A percentile compares a stretch with the other conserved stretches of the same genome.
phyloP scores from a whole-genome alignment of 2,329 filamentous ascomycete species.

The Hysterium pulicare region DNA sequence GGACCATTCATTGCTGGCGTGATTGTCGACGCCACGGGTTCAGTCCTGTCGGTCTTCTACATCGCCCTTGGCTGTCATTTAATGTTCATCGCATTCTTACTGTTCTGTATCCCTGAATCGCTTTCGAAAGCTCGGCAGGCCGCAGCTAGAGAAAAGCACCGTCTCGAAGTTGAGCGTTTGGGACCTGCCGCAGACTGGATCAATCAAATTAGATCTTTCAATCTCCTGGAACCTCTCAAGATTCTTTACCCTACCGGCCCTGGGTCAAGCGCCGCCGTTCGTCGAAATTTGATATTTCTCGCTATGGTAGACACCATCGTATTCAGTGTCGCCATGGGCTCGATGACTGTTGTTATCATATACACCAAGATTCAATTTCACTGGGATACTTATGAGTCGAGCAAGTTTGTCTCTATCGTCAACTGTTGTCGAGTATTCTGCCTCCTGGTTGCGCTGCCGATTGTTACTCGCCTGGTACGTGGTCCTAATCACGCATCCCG shows the following conservation, averaged over 20 bases:
- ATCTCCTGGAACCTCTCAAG: conserved; percentile 72
- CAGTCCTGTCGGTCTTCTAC: conserved; percentile 80
- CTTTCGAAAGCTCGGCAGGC: conserved; percentile 69
- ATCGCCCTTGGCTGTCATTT: conserved; percentile 69
- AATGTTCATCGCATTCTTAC: conserved; percentile 69
- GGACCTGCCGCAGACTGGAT: conserved; percentile 42
- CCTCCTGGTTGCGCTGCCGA: conserved; percentile 71
- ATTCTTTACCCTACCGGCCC: conserved; percentile 72
- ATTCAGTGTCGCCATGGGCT: conserved; percentile 77
- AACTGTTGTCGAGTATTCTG: conserved; percentile 73
- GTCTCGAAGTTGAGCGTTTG: conserved; percentile 36
- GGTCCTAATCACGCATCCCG: conserved; percentile 41
- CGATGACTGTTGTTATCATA: conserved; percentile 75
- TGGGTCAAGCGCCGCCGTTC: conserved; percentile 58
- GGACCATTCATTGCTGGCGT: conserved; percentile 80
- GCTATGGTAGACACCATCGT: conserved; percentile 78
- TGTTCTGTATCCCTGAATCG: conserved; percentile 77
- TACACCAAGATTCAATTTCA: conserved; percentile 78
- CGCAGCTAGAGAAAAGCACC: conserved; percentile 66
- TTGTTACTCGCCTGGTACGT: conserved; percentile 73
- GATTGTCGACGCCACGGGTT: conserved; percentile 72
- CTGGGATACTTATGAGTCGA: conserved; percentile 79
- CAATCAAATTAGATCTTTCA: conserved; percentile 47
- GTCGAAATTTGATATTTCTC: conserved; percentile 78
- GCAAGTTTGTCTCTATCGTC: conserved; percentile 74